Conservation (phyloP, 2,329 filamentous ascomycete species). For the Diaporthe sp. region DNA sequence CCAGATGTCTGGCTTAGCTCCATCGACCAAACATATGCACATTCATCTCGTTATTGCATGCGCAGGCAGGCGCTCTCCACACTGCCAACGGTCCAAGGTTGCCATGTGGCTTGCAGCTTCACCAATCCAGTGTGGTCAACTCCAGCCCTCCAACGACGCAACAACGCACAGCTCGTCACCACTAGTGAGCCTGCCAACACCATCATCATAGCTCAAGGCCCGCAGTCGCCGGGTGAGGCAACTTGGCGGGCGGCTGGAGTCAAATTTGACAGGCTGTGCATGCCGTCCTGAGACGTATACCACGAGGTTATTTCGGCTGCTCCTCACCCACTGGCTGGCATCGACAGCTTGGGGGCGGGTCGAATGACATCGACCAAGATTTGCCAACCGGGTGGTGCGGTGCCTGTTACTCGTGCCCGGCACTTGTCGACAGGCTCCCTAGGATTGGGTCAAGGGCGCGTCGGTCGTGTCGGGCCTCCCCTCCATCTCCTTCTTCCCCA, state of each 20-base stretch:
- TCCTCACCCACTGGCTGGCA: slow-evolving; percentile 20
- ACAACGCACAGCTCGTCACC: slow-evolving; percentile 9
- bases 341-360: slow-evolving; percentile 26
- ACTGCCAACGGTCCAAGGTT: slow-evolving; percentile 14
- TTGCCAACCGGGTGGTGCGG: slow-evolving; percentile 21
- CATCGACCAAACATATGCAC: neutral
- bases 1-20: neutral
- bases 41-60: neutral
- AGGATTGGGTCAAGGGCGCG: neutral
- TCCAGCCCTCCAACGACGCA: neutral
- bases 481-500: neutral
- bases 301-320: slow-evolving; percentile 24
- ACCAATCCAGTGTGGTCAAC: neutral
- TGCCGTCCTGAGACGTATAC: slow-evolving; percentile 32
- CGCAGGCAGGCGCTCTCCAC: neutral
- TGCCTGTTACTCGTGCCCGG: slow-evolving; percentile 15
- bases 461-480: slow-evolving; percentile 24
- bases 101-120: slow-evolving; percentile 39
- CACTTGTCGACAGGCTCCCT: neutral
- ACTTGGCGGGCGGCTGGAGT: slow-evolving; percentile 29
- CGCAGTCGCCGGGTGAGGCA: neutral
- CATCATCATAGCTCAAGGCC: neutral
- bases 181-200: neutral
- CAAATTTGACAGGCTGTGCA: slow-evolving; percentile 29
- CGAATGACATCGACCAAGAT: slow-evolving; percentile 31